Evolutionary conservation across 2,329 filamentous ascomycete genomes (phyloP), one percentile per base, ranked within the genome.

Genomic region (Ophiosphaerella narmari): DNA sequence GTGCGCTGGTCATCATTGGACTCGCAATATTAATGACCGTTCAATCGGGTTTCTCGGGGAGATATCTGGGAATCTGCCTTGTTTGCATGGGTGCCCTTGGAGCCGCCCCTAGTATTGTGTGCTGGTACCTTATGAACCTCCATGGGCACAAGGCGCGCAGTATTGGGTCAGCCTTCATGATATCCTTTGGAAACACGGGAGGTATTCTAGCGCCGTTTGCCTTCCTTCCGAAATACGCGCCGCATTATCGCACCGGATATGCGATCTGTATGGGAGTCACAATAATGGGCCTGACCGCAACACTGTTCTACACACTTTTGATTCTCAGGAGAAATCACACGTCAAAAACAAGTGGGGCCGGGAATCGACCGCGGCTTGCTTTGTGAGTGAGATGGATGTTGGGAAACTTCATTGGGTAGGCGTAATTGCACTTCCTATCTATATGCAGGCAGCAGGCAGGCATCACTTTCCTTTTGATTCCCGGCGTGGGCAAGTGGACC

Each of bases 1-100:
- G 68, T 82, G 9, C 41, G 65, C 5, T 79, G 77, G 3, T 72
- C 76, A 26, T 50, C 73, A 6, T 67, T 82, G 40, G 77, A 72
- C 13, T 84, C 80, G 81, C 67, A 82, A 4, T 75, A 72, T 55
- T 82, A 82, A 63, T 82, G 80, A 58, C 73, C 80, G 57, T 75
- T 71, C 2, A 55, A 21, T 21, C 24, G 16, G 33, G 65, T 26
- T 68, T 71, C 40, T 62, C 57, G 1, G 52, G 52, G 1, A 51
- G 70, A 34, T 75, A 74, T 42, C 62, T 57, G 7, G 72, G 52
- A 2, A 41, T 75, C 9, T 65, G 55, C 39, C 57, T 75, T 9
- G 54, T 65, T 13, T 50, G 60, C 7, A 73, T 73, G 65, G 73
- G 72, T 6, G 43, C 62, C 0, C 68, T 67, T 33, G 52, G 57